Evolutionary conservation across 345 rosid species (phyloP).

Genomic region (Kernera saxatilis): DNA sequence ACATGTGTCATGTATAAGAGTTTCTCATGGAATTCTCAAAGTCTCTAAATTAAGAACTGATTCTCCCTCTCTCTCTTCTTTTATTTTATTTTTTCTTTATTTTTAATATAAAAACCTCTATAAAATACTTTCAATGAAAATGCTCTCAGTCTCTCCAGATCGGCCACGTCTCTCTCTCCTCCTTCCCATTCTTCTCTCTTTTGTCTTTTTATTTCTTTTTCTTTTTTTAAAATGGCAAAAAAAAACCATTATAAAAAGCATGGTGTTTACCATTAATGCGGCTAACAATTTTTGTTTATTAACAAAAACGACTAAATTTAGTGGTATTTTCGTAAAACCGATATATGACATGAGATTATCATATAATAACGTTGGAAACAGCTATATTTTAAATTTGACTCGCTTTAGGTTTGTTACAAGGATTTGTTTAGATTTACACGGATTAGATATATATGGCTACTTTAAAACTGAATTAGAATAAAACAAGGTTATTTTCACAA

Average conservation of each 20-base stretch:
- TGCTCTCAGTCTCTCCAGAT: constrained; percentile 31
- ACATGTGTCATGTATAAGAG: too few relatives aligned
- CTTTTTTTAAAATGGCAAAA: not conserved
- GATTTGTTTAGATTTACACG: not conserved
- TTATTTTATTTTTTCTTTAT: too few relatives aligned
- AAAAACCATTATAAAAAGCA: not conserved
- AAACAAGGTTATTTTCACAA: not conserved
- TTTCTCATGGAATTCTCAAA: too few relatives aligned
- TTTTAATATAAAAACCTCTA: too few relatives aligned
- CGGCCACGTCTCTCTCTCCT: constrained; percentile 20
- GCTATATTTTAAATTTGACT: not conserved
- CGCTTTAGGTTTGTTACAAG: not conserved
- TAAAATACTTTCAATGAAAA: too few relatives aligned
- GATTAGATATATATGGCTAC: not conserved
- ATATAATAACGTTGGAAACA: not conserved
- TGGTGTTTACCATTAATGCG: not conserved
- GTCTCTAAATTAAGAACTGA: too few relatives aligned
- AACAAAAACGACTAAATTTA: not conserved
- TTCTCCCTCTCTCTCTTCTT: too few relatives aligned
- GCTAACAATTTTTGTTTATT: not conserved
- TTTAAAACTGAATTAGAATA: not conserved
- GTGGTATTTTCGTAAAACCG: not conserved
- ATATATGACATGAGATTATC: not conserved
- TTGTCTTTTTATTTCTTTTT: not conserved
- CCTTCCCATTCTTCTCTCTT: constrained; percentile 14